These are phyloP conservation scores for Ceratobasidium sp. DNA, from an alignment of 1,284 basidiomycete species.

Conservation along the genomic window DNA sequence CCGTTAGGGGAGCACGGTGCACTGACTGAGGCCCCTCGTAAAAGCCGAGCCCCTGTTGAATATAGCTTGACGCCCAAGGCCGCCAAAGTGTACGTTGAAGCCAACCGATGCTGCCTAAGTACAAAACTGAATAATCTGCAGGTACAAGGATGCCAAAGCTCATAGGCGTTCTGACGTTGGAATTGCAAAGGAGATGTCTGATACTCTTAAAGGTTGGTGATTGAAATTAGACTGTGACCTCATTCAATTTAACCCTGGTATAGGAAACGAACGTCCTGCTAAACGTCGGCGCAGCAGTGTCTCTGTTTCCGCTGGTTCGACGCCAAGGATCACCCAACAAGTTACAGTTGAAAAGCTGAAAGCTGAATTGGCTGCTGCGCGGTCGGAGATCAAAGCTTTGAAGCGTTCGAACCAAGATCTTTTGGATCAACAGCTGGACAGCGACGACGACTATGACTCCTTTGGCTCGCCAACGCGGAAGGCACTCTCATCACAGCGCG, in stretches of 20 bases:
- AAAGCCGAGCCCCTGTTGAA: conserved; percentile 14
- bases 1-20: conserved; percentile 4
- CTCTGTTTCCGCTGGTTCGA: not conserved
- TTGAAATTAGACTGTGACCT: not conserved
- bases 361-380: conserved; percentile 10
- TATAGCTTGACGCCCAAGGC: conserved; percentile 22
- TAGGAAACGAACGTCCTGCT: conserved; percentile 15
- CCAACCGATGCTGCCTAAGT: not conserved
- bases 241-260: not conserved
- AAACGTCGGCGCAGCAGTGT: conserved; percentile 30
- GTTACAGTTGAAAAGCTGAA: conserved; percentile 14
- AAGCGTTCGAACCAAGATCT: conserved; percentile 18
- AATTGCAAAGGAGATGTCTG: conserved; percentile 16
- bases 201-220: conserved; percentile 14
- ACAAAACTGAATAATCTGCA: not conserved
- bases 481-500: not conserved
- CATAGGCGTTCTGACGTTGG: conserved; percentile 17
- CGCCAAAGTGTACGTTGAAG: conserved; percentile 4
- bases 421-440: conserved; percentile 24
- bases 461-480: conserved; percentile 20
- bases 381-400: conserved; percentile 10
- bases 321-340: conserved; percentile 3
- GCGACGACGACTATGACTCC: conserved; percentile 16
- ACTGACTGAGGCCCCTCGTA: conserved; percentile 18
- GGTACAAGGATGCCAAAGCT: conserved; percentile 22